Evolutionary conservation across 495 filamentous ascomycete species (phyloP), one percentile per base, ranked within the genome.

Genomic region (Penicillium paxilli): DNA sequence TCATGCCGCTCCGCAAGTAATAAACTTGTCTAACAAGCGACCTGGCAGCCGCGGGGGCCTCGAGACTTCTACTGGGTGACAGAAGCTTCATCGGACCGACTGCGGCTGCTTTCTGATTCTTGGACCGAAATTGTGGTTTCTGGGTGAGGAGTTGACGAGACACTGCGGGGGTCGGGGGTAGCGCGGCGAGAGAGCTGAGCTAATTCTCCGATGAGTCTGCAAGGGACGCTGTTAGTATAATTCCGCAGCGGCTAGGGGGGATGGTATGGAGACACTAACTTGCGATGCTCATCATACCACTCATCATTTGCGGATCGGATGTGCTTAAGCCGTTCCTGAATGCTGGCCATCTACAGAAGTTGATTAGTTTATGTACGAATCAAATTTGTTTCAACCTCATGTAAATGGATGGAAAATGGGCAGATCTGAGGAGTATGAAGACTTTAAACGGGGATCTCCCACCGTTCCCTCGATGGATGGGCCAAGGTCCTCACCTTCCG

Each of bases 401-500:
- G 59, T 65, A 54, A 71, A 72, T 51, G 67, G 68, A 59, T 67
- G 70, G 51, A 67, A 71, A 59, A 53, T 49, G 49, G 68, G 64
- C 47, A 74, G 62, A 52, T 59, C 50, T 59, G 68, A 71, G 59
- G 60, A 71, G 51, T 54, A 66, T 56, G 68, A 68, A 42, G 55
- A 49, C 51, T 63, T 63, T 52, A 67, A 68, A 72, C 68, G 69
- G 69, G 75, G 75, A 70, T 65, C 48, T 68, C 77, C 73, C 74
- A 80, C 77, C 74, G 74, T 76, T 77, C 77, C 77, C 73, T 80
- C 70, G 63, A 80, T 78, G 58, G 73, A 77, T 73, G 75, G 71
- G 65, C 77, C 75, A 68, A 78, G 71, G 63, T 78, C 70, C 75
- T 80, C 75, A 80, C 75, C 74, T 79, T 77, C 75, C 72, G 51